Evolutionary conservation across 768 basidiomycete genomes (phyloP).

Genomic region (Suillus tomentosus): DNA sequence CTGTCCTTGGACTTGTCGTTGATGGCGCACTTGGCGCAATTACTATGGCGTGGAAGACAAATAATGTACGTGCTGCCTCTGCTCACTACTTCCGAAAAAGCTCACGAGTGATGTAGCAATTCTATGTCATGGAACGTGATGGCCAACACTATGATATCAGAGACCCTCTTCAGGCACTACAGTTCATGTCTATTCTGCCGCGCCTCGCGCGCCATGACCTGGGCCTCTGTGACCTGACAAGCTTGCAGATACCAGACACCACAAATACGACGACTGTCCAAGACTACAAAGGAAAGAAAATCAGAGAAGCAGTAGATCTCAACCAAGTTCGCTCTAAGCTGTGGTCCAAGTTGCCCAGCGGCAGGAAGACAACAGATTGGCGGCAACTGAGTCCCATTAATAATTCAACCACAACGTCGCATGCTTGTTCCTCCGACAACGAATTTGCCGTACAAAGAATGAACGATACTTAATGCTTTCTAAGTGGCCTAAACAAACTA

Average conservation of each 20-base stretch:
- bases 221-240: conserved; percentile 11
- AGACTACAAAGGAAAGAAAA: conserved; percentile 57
- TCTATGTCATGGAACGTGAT: neutral
- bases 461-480: too few relatives aligned
- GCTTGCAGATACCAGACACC: conserved; percentile 58
- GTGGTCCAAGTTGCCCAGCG: neutral
- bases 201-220: neutral
- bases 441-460: too few relatives aligned
- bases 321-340: neutral
- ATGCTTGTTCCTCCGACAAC: too few relatives aligned
- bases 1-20: conserved; percentile 2
- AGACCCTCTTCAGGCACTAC: neutral
- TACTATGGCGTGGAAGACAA: conserved; percentile 1
- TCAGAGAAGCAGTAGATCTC: neutral
- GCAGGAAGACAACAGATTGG: neutral
- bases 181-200: neutral
- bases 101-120: neutral
- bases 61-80: neutral
- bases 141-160: neutral
- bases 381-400: neutral
- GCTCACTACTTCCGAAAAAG: neutral
- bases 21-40: neutral
- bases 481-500: too few relatives aligned
- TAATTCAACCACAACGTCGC: too few relatives aligned
- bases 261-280: conserved; percentile 52